Percentiles rank a stretch among this genome's conserved stretches.
Evolutionary conservation across 2,329 filamentous ascomycete genomes (phyloP).

Genomic region (Penicillium thymicola): DNA sequence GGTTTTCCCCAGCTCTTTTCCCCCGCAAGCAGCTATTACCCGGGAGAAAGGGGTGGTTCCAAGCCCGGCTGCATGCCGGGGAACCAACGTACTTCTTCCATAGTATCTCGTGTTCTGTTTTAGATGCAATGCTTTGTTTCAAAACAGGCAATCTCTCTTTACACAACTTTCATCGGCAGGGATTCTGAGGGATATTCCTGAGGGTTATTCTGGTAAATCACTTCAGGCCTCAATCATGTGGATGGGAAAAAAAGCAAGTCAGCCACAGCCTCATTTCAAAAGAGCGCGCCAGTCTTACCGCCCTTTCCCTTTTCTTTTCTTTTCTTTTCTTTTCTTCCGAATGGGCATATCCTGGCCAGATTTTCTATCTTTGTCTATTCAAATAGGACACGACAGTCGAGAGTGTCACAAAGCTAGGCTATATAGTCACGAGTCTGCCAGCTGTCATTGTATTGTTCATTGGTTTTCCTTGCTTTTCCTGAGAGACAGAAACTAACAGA

Average conservation of each 20-base stretch:
- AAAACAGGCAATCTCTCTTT: constrained; percentile 1
- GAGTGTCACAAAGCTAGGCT: constrained; percentile 20
- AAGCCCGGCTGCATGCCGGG: constrained; percentile 29
- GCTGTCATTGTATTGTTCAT: constrained; percentile 16
- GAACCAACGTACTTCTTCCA: constrained; percentile 26
- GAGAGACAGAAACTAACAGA: constrained; percentile 1
- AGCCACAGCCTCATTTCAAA: neutral
- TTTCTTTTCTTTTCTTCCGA: constrained; percentile 18
- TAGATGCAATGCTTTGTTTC: constrained; percentile 18
- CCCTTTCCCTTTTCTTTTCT: constrained; percentile 18
- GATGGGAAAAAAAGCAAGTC: neutral
- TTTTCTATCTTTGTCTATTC: constrained; percentile 7
- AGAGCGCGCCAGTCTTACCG: constrained; percentile 15
- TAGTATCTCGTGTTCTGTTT: constrained; percentile 15
- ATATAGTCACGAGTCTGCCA: constrained; percentile 25
- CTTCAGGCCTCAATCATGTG: constrained; percentile 12
- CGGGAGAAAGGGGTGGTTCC: constrained; percentile 27
- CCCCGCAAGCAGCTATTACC: constrained; percentile 23
- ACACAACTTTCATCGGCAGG: constrained; percentile 5
- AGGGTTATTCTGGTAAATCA: neutral
- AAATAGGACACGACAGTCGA: constrained; percentile 17
- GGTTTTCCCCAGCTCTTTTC: neutral
- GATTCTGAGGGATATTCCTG: neutral
- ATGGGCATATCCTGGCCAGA: constrained; percentile 18
- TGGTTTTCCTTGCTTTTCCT: neutral